Conservation (phyloP, 2,329 filamentous ascomycete species). For the Ilyonectria robusta region DNA sequence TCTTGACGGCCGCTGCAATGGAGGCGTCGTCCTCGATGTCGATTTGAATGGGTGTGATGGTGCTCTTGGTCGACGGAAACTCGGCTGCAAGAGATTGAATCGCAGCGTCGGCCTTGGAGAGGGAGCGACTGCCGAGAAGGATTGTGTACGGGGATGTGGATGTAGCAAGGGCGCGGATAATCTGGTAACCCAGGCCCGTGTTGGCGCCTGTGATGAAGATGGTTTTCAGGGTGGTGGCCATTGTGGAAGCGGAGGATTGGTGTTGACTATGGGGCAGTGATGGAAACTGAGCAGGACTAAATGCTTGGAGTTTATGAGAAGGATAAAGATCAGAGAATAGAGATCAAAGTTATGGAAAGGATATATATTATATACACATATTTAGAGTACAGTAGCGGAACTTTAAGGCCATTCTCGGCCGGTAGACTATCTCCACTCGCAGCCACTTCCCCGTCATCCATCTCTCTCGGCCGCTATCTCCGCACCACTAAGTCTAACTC, state of each 20-base stretch:
- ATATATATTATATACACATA: conserved; percentile 13
- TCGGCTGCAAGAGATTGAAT: conserved; percentile 10
- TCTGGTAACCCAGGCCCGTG: conserved; percentile 47
- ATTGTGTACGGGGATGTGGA: conserved; percentile 41
- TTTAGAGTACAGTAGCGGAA: not conserved
- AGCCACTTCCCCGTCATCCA: no score
- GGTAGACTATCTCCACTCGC: conserved; percentile 1
- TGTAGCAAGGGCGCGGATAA: conserved; percentile 41
- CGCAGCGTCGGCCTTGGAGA: conserved; percentile 42
- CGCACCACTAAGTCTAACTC: conserved; percentile 52
- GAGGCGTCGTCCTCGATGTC: conserved; percentile 38
- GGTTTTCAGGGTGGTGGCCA: conserved; percentile 7
- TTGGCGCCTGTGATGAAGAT: conserved; percentile 40
- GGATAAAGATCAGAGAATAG: not conserved
- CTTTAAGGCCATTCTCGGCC: conserved; percentile 4
- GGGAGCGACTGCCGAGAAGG: conserved; percentile 46
- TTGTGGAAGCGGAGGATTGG: not conserved
- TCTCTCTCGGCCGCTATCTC: conserved; percentile 5
- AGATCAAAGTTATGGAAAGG: not conserved
- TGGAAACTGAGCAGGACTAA: not conserved
- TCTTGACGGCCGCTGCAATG: conserved; percentile 34
- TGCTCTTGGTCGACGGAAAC: conserved; percentile 7
- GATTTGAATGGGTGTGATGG: conserved; percentile 29
- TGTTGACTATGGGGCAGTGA: not conserved
- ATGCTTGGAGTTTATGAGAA: not conserved